Conservation (phyloP, 768 basidiomycete genomes). For the Termitomyces sp. region DNA sequence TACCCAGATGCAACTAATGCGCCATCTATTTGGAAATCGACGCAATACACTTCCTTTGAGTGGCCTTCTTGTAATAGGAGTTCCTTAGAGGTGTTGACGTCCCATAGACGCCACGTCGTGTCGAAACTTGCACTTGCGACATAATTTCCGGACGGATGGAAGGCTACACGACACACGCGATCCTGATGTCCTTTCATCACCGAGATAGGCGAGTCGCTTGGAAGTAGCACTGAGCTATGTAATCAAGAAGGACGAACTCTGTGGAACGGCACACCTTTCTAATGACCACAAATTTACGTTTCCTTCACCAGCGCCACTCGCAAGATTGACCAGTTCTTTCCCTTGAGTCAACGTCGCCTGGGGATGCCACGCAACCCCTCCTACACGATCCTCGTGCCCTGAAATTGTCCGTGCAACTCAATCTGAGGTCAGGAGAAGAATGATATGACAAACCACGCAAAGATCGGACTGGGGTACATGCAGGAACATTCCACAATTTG, state of each 20-base stretch:
- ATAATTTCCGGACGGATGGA: slow-evolving; percentile 94
- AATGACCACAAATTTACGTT: slow-evolving; percentile 87
- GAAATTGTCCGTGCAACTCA: slow-evolving; percentile 4
- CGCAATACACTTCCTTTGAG: slow-evolving; percentile 91
- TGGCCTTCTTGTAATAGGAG: slow-evolving; percentile 93
- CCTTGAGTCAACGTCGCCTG: slow-evolving; percentile 73
- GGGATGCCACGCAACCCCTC: slow-evolving; percentile 98
- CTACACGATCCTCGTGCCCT: slow-evolving; percentile 89
- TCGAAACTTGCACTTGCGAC: slow-evolving; percentile 95
- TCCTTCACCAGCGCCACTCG: slow-evolving; percentile 86
- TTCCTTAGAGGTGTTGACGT: slow-evolving; percentile 76
- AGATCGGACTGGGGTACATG: slow-evolving; percentile 73
- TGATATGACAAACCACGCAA: slow-evolving; percentile 50
- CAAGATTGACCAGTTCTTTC: slow-evolving; percentile 71
- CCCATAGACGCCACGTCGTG: slow-evolving; percentile 97
- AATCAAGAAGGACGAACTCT: not conserved
- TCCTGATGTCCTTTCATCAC: slow-evolving; percentile 85
- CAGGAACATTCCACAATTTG: slow-evolving; percentile 94
- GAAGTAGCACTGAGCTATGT: slow-evolving; percentile 1
- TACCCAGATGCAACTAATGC: slow-evolving; percentile 91
- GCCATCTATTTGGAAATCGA: slow-evolving; percentile 97
- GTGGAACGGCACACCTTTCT: slow-evolving; percentile 55
- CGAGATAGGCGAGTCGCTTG: slow-evolving; percentile 81
- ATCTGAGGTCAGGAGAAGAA: not conserved
- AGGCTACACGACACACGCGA: slow-evolving; percentile 90